Base-by-base conservation (phyloP, 164 flowering plant species). In the Platanus orientalis region DNA sequence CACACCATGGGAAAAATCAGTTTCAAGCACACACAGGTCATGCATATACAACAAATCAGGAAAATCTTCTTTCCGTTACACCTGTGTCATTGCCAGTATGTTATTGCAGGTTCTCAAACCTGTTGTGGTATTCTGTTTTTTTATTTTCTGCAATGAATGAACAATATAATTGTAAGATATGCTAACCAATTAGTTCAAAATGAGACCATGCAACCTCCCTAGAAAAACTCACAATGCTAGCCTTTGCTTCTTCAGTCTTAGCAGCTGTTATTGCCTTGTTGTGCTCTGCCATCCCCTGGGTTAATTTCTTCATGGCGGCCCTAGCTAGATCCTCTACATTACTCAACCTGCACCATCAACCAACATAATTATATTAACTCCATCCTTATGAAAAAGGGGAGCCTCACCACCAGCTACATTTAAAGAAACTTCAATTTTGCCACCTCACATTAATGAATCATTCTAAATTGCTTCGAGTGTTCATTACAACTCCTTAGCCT, bases 41-140 rank as follows among this genome's bases (percentile, higher is more conserved):
- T 53, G 30, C 25, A 52, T n/a, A 23, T 34, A 3, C 32, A 66
- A 29, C n/a, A 23, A 63, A 6, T 27, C n/a, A 45, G 9, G 34
- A 20, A 27, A 23, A 21, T 57, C 24, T 30, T 53, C 1, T 25
- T 20, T 63, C 30, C 54, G 21, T 58, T 69, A n/a, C 27, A 94
- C 99, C 90, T 88, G 87, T 50, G 97, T 78, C 98, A 90, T 93
- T 28, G 90, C 80, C 64, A 90, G 77, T 58, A 93, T 93, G 75
- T 93, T 90, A 75, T 89, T 90, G 80, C 96, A 94, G 34, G 95
- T 89, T 24, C 89, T 76, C 77, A 94, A 70, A 21, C 96, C 97
- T 61, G 86, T 80, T 25, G 92, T 84, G 14, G 95, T 72, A 62
- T 87, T 87, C 78, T 83, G 92, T 67, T 83, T 83, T 61, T 89